Conservation (phyloP, 2,329 filamentous ascomycete species). For the Ceratocystis colombiana region DNA sequence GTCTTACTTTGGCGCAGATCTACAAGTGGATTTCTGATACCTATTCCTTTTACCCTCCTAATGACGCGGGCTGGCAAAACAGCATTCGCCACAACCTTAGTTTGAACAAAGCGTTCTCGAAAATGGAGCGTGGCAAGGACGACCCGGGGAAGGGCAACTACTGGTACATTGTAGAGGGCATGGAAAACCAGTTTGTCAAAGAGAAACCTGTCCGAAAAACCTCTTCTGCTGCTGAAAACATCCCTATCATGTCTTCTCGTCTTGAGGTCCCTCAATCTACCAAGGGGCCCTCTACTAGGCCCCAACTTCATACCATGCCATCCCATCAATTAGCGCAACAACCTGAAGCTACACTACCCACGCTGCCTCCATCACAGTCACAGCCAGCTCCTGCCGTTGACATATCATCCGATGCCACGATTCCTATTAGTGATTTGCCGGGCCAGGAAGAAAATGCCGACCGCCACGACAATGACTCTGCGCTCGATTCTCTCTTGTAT, state of each 20-base stretch:
- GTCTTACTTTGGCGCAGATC: slow-evolving; percentile 84
- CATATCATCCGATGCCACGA: slow-evolving; percentile 66
- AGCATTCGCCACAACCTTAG: slow-evolving; percentile 97
- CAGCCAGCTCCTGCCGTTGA: slow-evolving; percentile 41
- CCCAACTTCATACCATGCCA: slow-evolving; percentile 27
- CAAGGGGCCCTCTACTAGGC: slow-evolving; percentile 35
- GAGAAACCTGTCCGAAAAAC: slow-evolving; percentile 62
- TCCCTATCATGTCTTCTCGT: slow-evolving; percentile 49
- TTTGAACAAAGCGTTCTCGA: slow-evolving; percentile 91
- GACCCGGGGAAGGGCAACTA: slow-evolving; percentile 97
- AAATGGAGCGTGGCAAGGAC: slow-evolving; percentile 91
- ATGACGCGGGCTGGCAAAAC: slow-evolving; percentile 93
- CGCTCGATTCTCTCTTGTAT: slow-evolving; percentile 45
- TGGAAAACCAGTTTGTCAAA: slow-evolving; percentile 81
- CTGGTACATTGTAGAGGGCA: slow-evolving; percentile 85
- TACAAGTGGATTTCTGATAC: slow-evolving; percentile 99
- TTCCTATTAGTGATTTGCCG: slow-evolving; percentile 58
- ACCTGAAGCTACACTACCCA: slow-evolving; percentile 30
- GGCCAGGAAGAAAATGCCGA: slow-evolving; percentile 42
- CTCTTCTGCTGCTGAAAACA: slow-evolving; percentile 46
- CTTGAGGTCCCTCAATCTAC: slow-evolving; percentile 33
- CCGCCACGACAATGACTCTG: slow-evolving; percentile 37
- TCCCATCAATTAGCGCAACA: slow-evolving; percentile 13
- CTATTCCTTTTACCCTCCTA: slow-evolving; percentile 74
- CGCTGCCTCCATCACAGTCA: slow-evolving; percentile 35